A percentile compares a stretch with the other conserved stretches of the same genome.
Conservation (phyloP, 1,284 basidiomycete species). For the Cerrena zonata region DNA sequence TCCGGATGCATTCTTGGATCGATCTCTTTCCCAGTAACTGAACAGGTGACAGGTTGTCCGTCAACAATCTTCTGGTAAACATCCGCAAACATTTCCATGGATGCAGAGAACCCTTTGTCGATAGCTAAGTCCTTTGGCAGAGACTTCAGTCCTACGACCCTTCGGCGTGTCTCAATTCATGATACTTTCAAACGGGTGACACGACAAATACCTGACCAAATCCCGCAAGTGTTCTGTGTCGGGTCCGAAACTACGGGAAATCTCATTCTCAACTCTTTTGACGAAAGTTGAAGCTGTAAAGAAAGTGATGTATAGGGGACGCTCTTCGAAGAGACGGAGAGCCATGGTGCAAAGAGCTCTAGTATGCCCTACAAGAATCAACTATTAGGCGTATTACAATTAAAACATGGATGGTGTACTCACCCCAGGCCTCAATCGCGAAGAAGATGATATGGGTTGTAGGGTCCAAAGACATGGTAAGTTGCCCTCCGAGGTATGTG, state of each 20-base stretch:
- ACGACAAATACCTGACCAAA: neutral
- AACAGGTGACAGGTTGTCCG: constrained; percentile 9
- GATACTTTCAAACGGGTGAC: neutral
- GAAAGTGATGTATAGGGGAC: neutral
- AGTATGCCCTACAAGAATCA: neutral
- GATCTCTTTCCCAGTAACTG: constrained; percentile 2
- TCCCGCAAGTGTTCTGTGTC: neutral
- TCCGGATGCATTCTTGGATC: constrained; percentile 6
- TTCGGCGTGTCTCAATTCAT: neutral
- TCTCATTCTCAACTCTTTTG: neutral
- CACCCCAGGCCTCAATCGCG: too few species aligned
- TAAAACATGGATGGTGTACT: too few species aligned
- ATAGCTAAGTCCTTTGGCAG: too few species aligned
- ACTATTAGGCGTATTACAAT: too few species aligned
- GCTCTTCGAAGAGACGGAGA: neutral
- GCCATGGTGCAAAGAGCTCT: neutral
- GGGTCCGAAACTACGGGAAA: neutral
- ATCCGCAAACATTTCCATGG: too few species aligned
- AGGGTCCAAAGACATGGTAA: too few species aligned
- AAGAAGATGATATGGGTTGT: too few species aligned
- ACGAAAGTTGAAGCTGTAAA: neutral
- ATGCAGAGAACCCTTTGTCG: too few species aligned
- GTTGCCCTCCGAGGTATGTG: too few species aligned
- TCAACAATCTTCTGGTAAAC: too few species aligned
- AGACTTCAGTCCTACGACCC: neutral